phyloP scores from a whole-genome alignment of 2,329 filamentous ascomycete species.

The Didymella arachidicola region DNA sequence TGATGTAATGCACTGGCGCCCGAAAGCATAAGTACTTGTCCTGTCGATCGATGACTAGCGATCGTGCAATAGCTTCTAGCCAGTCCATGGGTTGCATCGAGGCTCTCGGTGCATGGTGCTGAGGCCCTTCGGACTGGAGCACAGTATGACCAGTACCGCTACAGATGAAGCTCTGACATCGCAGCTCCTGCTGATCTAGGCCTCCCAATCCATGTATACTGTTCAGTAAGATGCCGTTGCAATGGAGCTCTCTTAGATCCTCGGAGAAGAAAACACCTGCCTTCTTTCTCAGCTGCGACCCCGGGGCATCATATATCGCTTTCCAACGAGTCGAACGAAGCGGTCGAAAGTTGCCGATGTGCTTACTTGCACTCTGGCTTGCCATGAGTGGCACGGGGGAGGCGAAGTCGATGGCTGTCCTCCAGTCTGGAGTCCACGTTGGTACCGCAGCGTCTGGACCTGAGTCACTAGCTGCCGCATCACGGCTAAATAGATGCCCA shows the following conservation, averaged over 20 bases:
- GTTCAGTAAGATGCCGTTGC: conserved; percentile 37
- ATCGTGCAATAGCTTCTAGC: conserved; percentile 35
- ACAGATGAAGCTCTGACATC: conserved; percentile 40
- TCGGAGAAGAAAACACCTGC: conserved; percentile 35
- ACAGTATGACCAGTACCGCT: conserved; percentile 26
- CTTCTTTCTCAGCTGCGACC: conserved; percentile 23
- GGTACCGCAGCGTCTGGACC: conserved; percentile 26
- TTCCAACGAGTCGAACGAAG: conserved; percentile 33
- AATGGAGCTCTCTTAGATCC: conserved; percentile 34
- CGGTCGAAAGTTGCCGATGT: conserved; percentile 44
- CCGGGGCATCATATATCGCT: conserved; percentile 39
- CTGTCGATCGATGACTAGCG: conserved; percentile 39
- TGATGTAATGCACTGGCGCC: conserved; percentile 35
- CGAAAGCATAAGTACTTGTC: conserved; percentile 44
- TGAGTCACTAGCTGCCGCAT: conserved; percentile 26
- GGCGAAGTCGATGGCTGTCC: conserved; percentile 35
- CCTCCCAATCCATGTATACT: conserved; percentile 36
- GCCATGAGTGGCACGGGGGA: conserved; percentile 47
- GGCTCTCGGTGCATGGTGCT: conserved; percentile 17
- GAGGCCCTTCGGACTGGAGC: conserved; percentile 18
- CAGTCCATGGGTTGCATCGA: conserved; percentile 28
- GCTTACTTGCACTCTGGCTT: conserved; percentile 40
- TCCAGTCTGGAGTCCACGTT: conserved; percentile 43
- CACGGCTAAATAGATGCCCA: conserved; percentile 38
- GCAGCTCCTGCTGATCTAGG: conserved; percentile 35